Evolutionary conservation across 2,329 filamentous ascomycete species (phyloP), one percentile per base, ranked within the genome.

Genomic region (Fusarium sp.): DNA sequence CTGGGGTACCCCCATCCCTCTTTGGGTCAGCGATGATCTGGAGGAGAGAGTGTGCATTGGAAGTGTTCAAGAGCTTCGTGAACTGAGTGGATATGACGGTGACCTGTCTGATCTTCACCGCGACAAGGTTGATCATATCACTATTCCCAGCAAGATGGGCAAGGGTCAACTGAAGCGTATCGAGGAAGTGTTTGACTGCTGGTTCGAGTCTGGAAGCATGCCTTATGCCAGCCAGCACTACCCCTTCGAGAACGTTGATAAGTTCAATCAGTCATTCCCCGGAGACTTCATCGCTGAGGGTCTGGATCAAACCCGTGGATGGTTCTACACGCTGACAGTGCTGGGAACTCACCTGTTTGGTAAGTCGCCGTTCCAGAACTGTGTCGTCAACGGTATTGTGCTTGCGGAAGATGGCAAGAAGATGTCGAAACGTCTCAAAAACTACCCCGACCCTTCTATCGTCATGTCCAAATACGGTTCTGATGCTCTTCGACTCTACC

Each of bases 161-260:
- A 97, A 96, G 80, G 95, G 95, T 26, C 87, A 88, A n/a, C 85
- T 98, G 71, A 91, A 89, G 78, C 91, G 95, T 75, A 89, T 96
- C 15, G 92, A 94, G 58, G 95, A 98, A 81, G 94, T 98, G 9
- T 98, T 98, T 77, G 95, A 98, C 84, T 98, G 95, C 81, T 98
- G 95, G 95, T 97, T 98, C 73, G 95, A 98, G 83, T 98, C 95
- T 48, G 95, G 95, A 69, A 95, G 93, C 80, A 98, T 98, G 95
- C 95, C 95, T 6, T 98, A 97, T 80, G 93, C 94, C 47, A 95
- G 92, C 75, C 90, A 93, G 72, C 95, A 98, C 82, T 98, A 97
- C 80, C 95, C 95, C 12, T 98, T 98, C 80, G 93, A 96, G 83
- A 96, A 96, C 79, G 90, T 91, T 76, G 93, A 95, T 15, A 89